These are phyloP conservation scores for Scedosporium dehoogii DNA, from an alignment of 2,329 filamentous ascomycete genomes.

Conservation along the genomic window DNA sequence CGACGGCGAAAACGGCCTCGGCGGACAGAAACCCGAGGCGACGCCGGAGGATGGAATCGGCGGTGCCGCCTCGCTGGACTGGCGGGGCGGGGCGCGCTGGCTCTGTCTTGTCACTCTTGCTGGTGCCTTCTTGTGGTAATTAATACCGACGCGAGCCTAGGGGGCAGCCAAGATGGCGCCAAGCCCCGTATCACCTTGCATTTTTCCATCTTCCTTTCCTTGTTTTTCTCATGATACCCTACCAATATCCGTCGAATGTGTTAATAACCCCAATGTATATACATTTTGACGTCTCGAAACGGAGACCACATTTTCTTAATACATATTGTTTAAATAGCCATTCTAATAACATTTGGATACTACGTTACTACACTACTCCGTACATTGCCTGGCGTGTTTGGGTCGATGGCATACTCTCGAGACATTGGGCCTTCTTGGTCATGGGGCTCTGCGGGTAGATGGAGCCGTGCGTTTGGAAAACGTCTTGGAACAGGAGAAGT, in stretches of 20 bases:
- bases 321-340: neutral
- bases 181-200: neutral
- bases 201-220: neutral
- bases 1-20: slow-evolving; percentile 13
- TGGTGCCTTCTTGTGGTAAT: slow-evolving; percentile 1
- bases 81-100: slow-evolving; percentile 12
- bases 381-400: too few species aligned
- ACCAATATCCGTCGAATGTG: neutral
- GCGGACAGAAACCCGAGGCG: slow-evolving; percentile 19
- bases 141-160: neutral
- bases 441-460: neutral
- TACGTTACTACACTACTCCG: too few species aligned
- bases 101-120: neutral
- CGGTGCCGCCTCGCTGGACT: slow-evolving; percentile 18
- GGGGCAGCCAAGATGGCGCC: neutral
- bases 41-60: slow-evolving; percentile 21
- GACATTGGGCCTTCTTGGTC: too few species aligned
- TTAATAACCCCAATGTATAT: neutral
- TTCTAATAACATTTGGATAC: too few species aligned
- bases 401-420: too few species aligned
- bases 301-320: neutral
- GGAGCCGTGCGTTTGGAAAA: neutral
- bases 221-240: slow-evolving; percentile 5
- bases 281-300: neutral
- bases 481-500: too few species aligned